These are phyloP conservation scores for Hanseniaspora guilliermondii DNA, from an alignment of 805 yeast genomes.

Conservation along the genomic window DNA sequence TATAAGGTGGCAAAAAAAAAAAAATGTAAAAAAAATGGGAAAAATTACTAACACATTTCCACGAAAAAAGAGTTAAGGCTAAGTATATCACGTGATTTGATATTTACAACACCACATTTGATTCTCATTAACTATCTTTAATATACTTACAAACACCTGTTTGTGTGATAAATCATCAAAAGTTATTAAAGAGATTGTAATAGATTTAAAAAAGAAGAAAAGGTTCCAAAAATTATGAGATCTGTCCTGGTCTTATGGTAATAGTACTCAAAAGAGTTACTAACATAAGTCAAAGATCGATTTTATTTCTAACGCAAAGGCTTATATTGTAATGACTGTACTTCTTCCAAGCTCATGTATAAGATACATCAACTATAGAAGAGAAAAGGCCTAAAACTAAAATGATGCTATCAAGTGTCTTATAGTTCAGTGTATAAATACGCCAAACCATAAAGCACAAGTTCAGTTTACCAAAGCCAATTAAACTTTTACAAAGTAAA, in stretches of 20 bases:
- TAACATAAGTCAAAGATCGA: neutral
- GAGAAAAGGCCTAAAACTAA: constrained; percentile 4
- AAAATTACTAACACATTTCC: neutral
- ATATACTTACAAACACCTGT: constrained; percentile 7
- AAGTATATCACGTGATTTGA: neutral
- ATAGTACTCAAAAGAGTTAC: neutral
- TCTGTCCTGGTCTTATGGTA: constrained; percentile 7
- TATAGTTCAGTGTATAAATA: neutral
- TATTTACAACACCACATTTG: neutral
- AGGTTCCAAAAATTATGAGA: constrained; percentile 14
- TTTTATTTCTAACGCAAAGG: constrained; percentile 14
- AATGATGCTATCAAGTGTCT: constrained; percentile 9
- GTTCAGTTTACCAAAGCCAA: neutral
- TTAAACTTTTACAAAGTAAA: neutral
- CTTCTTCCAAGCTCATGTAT: neutral
- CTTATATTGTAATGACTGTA: constrained; percentile 13
- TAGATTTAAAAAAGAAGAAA: neutral
- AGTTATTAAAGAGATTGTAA: neutral
- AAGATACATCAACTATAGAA: neutral
- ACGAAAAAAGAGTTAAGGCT: neutral
- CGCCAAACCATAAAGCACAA: neutral
- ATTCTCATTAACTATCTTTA: constrained; percentile 14
- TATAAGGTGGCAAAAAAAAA: neutral
- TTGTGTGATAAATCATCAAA: neutral
- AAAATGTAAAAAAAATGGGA: constrained; percentile 1